A percentile compares a stretch with the other conserved stretches of the same genome.
These are phyloP conservation scores for Shiraia bambusicola DNA, from an alignment of 2,329 filamentous ascomycete genomes.

Conservation along the genomic window DNA sequence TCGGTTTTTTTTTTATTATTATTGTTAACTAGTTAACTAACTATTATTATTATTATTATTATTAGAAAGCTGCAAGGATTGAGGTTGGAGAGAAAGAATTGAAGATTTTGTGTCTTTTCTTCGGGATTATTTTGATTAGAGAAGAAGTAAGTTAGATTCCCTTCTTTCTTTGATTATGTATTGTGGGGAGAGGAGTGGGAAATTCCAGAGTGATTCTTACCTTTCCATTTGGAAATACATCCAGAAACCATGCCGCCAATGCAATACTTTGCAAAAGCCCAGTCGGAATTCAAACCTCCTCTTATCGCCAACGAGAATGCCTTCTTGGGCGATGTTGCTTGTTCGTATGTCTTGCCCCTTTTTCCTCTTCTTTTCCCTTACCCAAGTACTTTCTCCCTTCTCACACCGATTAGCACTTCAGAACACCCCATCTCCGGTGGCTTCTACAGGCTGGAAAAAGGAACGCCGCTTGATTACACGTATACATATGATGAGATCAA, in stretches of 20 bases:
- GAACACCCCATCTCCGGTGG: slow-evolving; percentile 64
- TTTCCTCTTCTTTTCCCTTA: not conserved
- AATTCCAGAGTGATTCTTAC: no score
- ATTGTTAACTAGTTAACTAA: no score
- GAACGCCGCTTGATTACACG: slow-evolving; percentile 66
- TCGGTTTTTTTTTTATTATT: no score
- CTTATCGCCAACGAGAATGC: slow-evolving; percentile 69
- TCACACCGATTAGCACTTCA: slow-evolving; percentile 51
- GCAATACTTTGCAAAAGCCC: slow-evolving; percentile 59
- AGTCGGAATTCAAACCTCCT: slow-evolving; percentile 62
- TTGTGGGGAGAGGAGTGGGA: no score
- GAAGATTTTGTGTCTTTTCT: not conserved
- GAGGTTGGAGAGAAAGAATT: not conserved
- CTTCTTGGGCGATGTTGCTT: slow-evolving; percentile 64
- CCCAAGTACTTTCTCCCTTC: not conserved
- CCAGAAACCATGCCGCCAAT: slow-evolving; percentile 44
- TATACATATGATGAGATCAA: slow-evolving; percentile 75
- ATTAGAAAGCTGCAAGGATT: not conserved
- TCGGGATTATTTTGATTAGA: no score
- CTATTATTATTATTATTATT: no score
- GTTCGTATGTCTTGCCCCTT: slow-evolving; percentile 47
- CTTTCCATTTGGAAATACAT: no score
- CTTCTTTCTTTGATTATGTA: no score
- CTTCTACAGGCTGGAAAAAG: slow-evolving; percentile 68
- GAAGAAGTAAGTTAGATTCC: no score